Evolutionary conservation across 2,329 filamentous ascomycete species (phyloP).

Genomic region (Monilinia vaccinii-corymbosi): DNA sequence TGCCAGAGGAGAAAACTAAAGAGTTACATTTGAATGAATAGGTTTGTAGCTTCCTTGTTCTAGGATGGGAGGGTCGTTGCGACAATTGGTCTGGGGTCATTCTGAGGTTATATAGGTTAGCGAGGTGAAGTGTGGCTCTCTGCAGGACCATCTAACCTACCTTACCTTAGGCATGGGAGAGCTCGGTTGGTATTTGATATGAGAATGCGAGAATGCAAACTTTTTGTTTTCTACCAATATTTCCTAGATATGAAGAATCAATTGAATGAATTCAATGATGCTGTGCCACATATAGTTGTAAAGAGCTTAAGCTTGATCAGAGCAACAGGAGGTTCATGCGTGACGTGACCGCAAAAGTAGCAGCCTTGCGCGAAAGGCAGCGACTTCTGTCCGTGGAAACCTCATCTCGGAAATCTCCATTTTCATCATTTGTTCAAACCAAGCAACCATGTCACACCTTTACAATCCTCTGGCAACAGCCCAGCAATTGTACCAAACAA

Average conservation of each 20-base stretch:
- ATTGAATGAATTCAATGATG: background rate
- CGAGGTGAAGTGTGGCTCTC: too few species aligned
- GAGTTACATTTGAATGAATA: background rate
- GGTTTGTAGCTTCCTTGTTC: background rate
- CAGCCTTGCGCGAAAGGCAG: conserved; percentile 23
- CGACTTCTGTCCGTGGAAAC: background rate
- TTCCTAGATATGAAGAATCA: background rate
- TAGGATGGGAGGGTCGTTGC: background rate
- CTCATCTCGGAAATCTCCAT: background rate
- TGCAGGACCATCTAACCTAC: too few species aligned
- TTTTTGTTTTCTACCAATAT: background rate
- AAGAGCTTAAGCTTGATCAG: background rate
- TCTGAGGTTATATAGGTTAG: background rate
- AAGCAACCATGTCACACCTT: conserved; percentile 47
- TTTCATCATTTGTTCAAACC: background rate
- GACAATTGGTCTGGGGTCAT: background rate
- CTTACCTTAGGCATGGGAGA: background rate
- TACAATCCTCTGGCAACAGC: conserved; percentile 64
- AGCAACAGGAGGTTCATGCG: background rate
- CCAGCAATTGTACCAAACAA: conserved; percentile 54
- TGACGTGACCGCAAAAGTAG: background rate
- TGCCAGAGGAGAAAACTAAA: background rate
- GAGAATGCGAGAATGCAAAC: background rate
- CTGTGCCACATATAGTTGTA: background rate
- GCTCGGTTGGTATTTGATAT: background rate